Evolutionary conservation across 306 rosid species (phyloP), one percentile per base, ranked within the genome.

Genomic region (Cucurbita argyrosperma): DNA sequence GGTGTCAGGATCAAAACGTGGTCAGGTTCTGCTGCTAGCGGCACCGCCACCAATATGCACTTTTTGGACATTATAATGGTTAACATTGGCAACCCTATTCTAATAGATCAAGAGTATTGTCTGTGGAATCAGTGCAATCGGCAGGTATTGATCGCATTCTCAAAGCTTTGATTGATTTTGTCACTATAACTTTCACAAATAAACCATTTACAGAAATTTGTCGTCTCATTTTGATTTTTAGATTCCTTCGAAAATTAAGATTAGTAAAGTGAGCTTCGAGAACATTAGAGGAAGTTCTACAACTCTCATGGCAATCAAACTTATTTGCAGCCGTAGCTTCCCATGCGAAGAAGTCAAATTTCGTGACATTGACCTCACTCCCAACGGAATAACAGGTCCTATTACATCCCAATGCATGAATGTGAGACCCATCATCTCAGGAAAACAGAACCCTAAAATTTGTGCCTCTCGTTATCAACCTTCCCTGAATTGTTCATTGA

Each of bases 221-320:
- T 1, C 8, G 54, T 50, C 14, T 50, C 16, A 4, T 50, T 50
- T 50, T 50, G 11, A 50, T 50, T 11, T 57, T 30, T 26, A 82
- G 85, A 1, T 0, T 78, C 85, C 90, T 9, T 86, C 89, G 4
- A 79, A 75, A 12, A 74, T 87, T 15, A 85, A 79, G 86, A 78
- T 87, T 43, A 89, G 80, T 72, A 74, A 81, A 8, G 83, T 88
- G 19, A 81, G 70, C 76, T 83, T 83, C 82, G 84, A 74, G 79
- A 76, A 83, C 38, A 81, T 86, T 4, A 53, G 0, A 39, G 91
- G 91, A 0, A 87, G 84, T 6, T 56, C 85, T 9, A 3, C 53
- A 2, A 63, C 68, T 6, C 63, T 67, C 10, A 50, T 72, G 4
- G 88, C 83, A 8, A 78, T 88, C 45, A 47, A 49, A 53, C 75